Conservation (phyloP, 2,329 filamentous ascomycete species). For the Sphaerulina musiva region DNA sequence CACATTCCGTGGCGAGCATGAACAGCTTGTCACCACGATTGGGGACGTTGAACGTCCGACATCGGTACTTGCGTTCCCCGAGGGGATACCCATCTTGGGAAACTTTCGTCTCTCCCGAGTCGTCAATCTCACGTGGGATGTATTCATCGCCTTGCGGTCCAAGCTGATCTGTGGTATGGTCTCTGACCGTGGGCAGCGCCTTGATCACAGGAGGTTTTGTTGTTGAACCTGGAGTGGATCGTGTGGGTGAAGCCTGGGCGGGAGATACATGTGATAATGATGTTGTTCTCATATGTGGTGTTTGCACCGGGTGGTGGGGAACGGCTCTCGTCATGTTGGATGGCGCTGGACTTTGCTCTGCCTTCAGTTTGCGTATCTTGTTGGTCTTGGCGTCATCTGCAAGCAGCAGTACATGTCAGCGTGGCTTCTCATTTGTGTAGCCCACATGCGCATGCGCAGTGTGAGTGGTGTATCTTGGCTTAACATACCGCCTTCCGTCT, state of each 20-base stretch:
- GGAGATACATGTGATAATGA: conserved; percentile 48
- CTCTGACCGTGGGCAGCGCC: conserved; percentile 87
- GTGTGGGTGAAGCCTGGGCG: conserved; percentile 60
- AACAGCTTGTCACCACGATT: conserved; percentile 89
- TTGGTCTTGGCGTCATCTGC: conserved; percentile 42
- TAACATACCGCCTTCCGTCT: conserved; percentile 61
- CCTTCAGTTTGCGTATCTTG: conserved; percentile 40
- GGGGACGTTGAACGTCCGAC: conserved; percentile 87
- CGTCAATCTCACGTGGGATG: conserved; percentile 84
- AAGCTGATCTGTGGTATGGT: conserved; percentile 95
- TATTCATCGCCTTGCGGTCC: conserved; percentile 88
- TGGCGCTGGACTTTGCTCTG: conserved; percentile 23
- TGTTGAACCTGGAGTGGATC: conserved; percentile 62
- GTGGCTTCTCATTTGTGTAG: conserved; percentile 2
- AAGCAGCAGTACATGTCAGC: conserved; percentile 22
- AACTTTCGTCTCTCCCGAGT: conserved; percentile 91
- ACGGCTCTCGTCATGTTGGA: conserved; percentile 45
- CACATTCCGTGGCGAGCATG: conserved; percentile 97
- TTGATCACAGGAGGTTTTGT: conserved; percentile 72
- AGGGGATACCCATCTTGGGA: conserved; percentile 72
- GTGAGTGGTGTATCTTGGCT: conserved; percentile 1
- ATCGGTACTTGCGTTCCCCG: conserved; percentile 81
- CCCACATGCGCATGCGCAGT: not conserved
- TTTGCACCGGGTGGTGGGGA: conserved; percentile 44
- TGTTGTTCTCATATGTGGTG: conserved; percentile 49